Percentiles rank a stretch among this genome's conserved stretches.
Conservation (phyloP, 257 asterid species). For the Linaria vulgaris region DNA sequence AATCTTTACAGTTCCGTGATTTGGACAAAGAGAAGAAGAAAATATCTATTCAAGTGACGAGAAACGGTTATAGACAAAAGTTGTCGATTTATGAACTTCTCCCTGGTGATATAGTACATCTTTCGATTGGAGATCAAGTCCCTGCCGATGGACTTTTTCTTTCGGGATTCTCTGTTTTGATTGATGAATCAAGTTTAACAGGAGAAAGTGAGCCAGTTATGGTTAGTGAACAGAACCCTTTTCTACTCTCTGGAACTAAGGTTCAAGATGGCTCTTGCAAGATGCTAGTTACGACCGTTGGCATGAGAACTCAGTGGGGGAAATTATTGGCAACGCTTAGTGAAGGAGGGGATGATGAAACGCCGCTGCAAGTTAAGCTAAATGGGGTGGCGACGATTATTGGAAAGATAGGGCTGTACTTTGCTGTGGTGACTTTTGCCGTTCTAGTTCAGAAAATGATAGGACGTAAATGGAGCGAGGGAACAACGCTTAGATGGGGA, state of each 20-base stretch:
- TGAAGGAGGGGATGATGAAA: conserved; percentile 95
- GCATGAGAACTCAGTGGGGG: conserved; percentile 99
- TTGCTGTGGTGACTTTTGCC: conserved; percentile 83
- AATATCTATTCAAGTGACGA: conserved; percentile 73
- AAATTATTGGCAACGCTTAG: conserved; percentile 82
- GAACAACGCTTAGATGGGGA: conserved; percentile 49
- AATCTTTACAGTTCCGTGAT: conserved; percentile 81
- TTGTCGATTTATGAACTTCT: conserved; percentile 71
- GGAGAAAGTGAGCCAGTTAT: conserved; percentile 93
- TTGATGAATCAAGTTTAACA: conserved; percentile 84
- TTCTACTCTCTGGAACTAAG: conserved; percentile 84
- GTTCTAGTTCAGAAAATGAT: conserved; percentile 77
- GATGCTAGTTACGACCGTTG: conserved; percentile 92
- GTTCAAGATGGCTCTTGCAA: conserved; percentile 96
- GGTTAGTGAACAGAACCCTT: conserved; percentile 59
- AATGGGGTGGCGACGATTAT: conserved; percentile 99
- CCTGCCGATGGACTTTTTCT: conserved; percentile 93
- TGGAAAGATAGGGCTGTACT: conserved; percentile 87
- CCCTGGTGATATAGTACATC: conserved; percentile 89
- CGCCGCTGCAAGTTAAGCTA: conserved; percentile 81
- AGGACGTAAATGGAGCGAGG: conserved; percentile 49
- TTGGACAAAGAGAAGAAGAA: conserved; percentile 94
- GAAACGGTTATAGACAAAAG: conserved; percentile 69
- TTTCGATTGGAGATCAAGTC: conserved; percentile 88
- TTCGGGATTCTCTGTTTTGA: conserved; percentile 71